Base-by-base conservation (phyloP, 441 rosid genomes). In the Brassica balearica region DNA sequence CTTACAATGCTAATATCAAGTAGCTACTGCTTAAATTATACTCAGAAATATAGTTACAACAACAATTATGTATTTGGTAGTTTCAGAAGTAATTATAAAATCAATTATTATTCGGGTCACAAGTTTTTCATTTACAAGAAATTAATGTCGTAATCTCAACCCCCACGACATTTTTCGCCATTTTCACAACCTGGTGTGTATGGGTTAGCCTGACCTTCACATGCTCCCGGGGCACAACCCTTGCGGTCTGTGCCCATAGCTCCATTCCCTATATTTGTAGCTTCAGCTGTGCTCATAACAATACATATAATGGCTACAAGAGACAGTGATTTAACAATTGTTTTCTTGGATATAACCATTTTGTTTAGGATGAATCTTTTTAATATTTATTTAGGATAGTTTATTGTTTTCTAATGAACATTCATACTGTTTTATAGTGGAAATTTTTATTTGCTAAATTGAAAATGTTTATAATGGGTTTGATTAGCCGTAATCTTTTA, bases 281-380 rank as follows among this genome's bases (percentile, higher is more conserved):
- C 77, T 51, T 74, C 77, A 5, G 64, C 20, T 65, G 62, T 20
- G 27, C 9, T 36, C 43, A 36, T 36, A 5, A 65, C 71, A 2
- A 65, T 19, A 32, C 53, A 34, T 32, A 73, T 9, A 3, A 74
- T 65, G 3, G 59, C 25, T 2, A 74, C 11, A 22, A 74, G 56
- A 36, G 65, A 27, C 1, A 74, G 14, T 34, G 58, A 36, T 5
- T n/a, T 0, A 9, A 73, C 5, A 22, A 65, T 1, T 55, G 25
- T 74, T 65, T 65, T 73, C 71, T 73, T 65, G 1, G 69, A 46
- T n/a, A 60, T 60, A n/a, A 1, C 67, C 75, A 71, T 59, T 23
- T 71, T 68, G 3, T n/a, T 71, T 60, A 60, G 1, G 9, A 59
- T 58, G 0, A 7, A 12, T 36, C 22, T 2, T 11, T 5, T 59